Evolutionary conservation across 805 yeast genomes (phyloP), one percentile per base, ranked within the genome.

Genomic region (Saccharomycopsis sp.): DNA sequence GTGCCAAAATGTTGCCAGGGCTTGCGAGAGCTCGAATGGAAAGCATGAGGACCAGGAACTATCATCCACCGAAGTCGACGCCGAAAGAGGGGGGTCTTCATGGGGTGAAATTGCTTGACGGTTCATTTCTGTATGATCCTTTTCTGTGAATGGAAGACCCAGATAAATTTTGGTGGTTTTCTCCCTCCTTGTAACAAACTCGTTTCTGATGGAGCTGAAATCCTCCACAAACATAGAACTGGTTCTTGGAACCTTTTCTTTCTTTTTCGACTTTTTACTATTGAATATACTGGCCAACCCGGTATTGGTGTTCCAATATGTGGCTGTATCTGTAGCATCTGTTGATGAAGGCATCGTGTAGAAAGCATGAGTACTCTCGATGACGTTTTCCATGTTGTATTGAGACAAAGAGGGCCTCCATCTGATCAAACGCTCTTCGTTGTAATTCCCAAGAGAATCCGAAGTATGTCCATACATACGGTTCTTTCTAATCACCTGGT

Each of bases 361-460:
- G 35, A 24, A 69, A 0, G 70, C 68, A 55, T 69, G 72, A 2
- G 35, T 52, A 2, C 70, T 69, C 8, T 63, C 59, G n/a, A 70
- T 56, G 3, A 65, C 61, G n/a, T 63, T 64, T 8, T 63, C 68
- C 49, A 61, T 65, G 24, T 56, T 65, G 34, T 64, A 54, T 14
- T 66, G 66, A 25, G 66, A 58, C 17, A 58, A 53, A 1, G 69
- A 53, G 12, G 74, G 70, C 54, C 71, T 64, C 69, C 69, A 72
- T 25, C 73, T 61, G 7, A 69, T 58, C 24, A 72, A 61, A 29
- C 72, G 56, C 20, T 70, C 72, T 56, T 71, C 74, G 72, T 70
- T 69, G 38, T 47, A 57, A 47, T 52, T 55, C 9, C 38, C 54
- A 7, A 62, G 38, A 2, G 24, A 19, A 34, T 59, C 49, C 2